These are phyloP conservation scores for Fusarium sp. DNA, from an alignment of 2,329 filamentous ascomycete species.

Conservation along the genomic window DNA sequence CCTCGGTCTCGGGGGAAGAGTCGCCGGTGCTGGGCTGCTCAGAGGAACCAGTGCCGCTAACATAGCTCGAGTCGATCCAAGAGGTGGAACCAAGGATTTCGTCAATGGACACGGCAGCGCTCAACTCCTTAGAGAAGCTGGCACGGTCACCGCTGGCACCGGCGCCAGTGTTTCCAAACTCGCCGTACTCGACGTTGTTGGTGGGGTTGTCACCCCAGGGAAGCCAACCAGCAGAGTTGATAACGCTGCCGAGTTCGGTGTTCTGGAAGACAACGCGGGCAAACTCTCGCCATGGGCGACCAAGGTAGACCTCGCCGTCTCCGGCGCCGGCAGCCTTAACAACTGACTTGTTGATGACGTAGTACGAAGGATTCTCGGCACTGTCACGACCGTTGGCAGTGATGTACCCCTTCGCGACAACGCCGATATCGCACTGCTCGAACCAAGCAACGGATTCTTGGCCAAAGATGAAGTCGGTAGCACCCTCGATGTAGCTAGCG, in stretches of 20 bases:
- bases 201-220: constrained; percentile 64
- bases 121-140: constrained; percentile 52
- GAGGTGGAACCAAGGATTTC: constrained; percentile 21
- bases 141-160: constrained; percentile 66
- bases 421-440: constrained; percentile 53
- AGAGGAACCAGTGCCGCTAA: not conserved
- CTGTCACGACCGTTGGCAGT: constrained; percentile 56
- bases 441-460: constrained; percentile 56
- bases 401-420: constrained; percentile 50
- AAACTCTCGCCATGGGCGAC: constrained; percentile 59
- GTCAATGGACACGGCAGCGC: constrained; percentile 10
- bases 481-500: constrained; percentile 57
- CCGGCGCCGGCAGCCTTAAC: constrained; percentile 44
- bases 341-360: constrained; percentile 57
- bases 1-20: not conserved
- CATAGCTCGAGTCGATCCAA: constrained; percentile 27
- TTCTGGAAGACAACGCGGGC: constrained; percentile 61
- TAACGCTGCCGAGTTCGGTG: constrained; percentile 55
- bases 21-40: not conserved
- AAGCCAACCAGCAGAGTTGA: constrained; percentile 63
- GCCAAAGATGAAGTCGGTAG: constrained; percentile 57
- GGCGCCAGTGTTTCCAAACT: constrained; percentile 68
- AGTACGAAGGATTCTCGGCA: constrained; percentile 52
- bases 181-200: constrained; percentile 64
- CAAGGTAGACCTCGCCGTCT: constrained; percentile 55